Evolutionary conservation across 768 basidiomycete genomes (phyloP).

Genomic region (Phaeotremella skinneri): DNA sequence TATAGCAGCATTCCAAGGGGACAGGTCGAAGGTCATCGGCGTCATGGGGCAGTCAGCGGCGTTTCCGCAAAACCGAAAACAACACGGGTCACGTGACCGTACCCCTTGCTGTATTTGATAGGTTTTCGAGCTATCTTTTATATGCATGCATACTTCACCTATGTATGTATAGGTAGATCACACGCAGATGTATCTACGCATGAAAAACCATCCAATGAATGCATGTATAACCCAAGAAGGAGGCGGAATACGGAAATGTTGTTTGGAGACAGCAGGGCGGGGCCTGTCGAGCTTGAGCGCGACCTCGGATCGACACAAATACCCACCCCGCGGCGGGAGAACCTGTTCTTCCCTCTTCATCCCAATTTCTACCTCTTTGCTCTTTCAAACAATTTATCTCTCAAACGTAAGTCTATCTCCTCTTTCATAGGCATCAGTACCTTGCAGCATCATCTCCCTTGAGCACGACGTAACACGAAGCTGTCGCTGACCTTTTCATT

Average conservation of each 20-base stretch:
- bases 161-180: slow-evolving; percentile 14
- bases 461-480: background rate
- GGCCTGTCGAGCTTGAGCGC: slow-evolving; percentile 2
- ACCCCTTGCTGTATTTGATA: background rate
- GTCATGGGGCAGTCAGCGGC: background rate
- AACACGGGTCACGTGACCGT: background rate
- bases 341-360: slow-evolving; percentile 14
- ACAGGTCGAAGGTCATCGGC: background rate
- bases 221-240: background rate
- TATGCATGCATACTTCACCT: slow-evolving; percentile 19
- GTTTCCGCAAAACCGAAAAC: background rate
- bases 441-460: background rate
- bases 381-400: slow-evolving; percentile 7
- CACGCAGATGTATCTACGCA: background rate
- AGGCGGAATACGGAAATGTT: background rate
- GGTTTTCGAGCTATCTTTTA: background rate
- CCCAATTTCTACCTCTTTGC: slow-evolving; percentile 19
- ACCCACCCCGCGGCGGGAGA: background rate
- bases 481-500: slow-evolving; percentile 9
- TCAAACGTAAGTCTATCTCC: slow-evolving; percentile 8
- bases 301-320: slow-evolving; percentile 3
- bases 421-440: background rate
- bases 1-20: background rate
- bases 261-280: slow-evolving; percentile 3
- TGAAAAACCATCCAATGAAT: background rate